phyloP scores from a whole-genome alignment of 164 flowering plant species.

The Sedum album region DNA sequence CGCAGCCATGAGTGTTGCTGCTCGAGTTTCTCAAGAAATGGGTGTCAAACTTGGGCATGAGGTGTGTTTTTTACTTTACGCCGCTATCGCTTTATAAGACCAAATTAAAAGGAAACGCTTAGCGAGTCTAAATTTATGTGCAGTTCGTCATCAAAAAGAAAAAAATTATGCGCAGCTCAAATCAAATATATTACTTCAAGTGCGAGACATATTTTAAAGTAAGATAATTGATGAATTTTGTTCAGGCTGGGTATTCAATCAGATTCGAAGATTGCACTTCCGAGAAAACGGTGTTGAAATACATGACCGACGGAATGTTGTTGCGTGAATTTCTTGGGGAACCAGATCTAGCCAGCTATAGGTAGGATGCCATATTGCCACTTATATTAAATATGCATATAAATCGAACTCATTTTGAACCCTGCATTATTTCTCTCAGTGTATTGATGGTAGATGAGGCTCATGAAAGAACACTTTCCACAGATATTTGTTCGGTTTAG shows the following conservation, averaged over 20 bases:
- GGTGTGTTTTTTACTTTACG: slow-evolving; percentile 27
- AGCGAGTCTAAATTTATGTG: no score
- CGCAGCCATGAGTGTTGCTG: slow-evolving; percentile 99
- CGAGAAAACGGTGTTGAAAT: slow-evolving; percentile 79
- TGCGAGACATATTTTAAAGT: slow-evolving; percentile 11
- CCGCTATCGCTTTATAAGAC: no score
- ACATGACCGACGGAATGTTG: slow-evolving; percentile 99
- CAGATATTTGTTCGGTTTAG: slow-evolving; percentile 92
- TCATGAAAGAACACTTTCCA: slow-evolving; percentile 91
- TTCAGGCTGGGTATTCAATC: slow-evolving; percentile 91
- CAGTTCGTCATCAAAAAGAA: no score
- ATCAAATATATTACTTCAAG: not conserved
- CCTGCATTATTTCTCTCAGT: slow-evolving; percentile 32
- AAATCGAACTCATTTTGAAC: slow-evolving; percentile 52
- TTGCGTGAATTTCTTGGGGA: slow-evolving; percentile 94
- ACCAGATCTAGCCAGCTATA: slow-evolving; percentile 86
- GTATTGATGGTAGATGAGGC: slow-evolving; percentile 99
- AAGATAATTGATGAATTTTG: slow-evolving; percentile 28
- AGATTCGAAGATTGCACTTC: slow-evolving; percentile 99
- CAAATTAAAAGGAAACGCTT: no score
- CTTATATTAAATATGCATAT: not conserved
- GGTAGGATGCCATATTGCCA: slow-evolving; percentile 27
- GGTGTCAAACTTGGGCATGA: slow-evolving; percentile 99
- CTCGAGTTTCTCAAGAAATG: slow-evolving; percentile 96
- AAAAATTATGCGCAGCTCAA: no score